Conservation (phyloP, 495 filamentous ascomycete species). For the Chaetomium tenue region DNA sequence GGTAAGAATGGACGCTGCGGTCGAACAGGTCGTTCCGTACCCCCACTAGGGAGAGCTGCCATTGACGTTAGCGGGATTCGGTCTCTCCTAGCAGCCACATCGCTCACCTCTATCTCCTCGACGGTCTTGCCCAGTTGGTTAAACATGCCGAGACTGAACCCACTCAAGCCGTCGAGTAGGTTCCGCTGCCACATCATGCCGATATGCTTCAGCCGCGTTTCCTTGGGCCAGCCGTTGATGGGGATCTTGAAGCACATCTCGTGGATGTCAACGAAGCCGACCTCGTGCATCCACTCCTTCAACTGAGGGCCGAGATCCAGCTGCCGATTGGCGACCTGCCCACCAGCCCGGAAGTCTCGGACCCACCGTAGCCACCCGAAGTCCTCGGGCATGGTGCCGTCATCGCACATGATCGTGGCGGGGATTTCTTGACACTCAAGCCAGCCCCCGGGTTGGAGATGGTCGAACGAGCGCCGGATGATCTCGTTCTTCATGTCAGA, state of each 20-base stretch:
- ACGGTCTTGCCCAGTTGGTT: conserved; percentile 41
- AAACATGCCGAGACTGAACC: conserved; percentile 33
- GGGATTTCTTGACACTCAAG: conserved; percentile 64
- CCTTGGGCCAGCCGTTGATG: conserved; percentile 52
- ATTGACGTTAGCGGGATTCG: conserved; percentile 14
- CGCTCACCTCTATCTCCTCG: conserved; percentile 44
- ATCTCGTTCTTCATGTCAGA: conserved; percentile 44
- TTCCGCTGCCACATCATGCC: conserved; percentile 41
- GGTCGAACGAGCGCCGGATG: conserved; percentile 40
- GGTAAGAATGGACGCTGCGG: conserved; percentile 54
- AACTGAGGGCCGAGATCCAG: conserved; percentile 51
- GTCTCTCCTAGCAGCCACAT: neutral
- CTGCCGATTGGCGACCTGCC: conserved; percentile 52
- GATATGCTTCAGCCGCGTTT: conserved; percentile 30
- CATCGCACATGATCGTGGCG: conserved; percentile 58
- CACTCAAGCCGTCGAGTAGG: conserved; percentile 35
- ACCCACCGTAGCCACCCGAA: conserved; percentile 53
- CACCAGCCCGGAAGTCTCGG: conserved; percentile 48
- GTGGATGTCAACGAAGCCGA: conserved; percentile 63
- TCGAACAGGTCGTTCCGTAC: conserved; percentile 57
- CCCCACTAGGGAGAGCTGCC: conserved; percentile 57
- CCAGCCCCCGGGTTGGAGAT: conserved; percentile 64
- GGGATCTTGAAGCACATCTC: conserved; percentile 57
- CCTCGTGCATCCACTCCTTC: conserved; percentile 56
- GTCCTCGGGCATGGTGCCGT: conserved; percentile 52